Evolutionary conservation across 148 eudicot genomes (phyloP).

Genomic region (Hydrangea macrophylla): DNA sequence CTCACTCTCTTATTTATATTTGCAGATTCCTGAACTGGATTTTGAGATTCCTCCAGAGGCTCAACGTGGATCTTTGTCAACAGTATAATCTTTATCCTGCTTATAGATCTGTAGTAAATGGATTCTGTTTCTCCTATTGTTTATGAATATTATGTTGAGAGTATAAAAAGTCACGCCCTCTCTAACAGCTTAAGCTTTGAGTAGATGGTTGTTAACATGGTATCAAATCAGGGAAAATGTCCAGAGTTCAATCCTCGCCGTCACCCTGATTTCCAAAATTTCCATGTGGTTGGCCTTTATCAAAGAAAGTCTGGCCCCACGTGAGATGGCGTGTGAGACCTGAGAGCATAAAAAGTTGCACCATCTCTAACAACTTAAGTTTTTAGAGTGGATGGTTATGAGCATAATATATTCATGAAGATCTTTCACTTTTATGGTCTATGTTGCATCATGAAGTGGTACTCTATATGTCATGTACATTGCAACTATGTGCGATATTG

Average conservation of each 20-base stretch:
- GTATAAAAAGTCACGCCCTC: no score
- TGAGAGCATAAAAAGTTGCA: no score
- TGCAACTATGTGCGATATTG: background rate
- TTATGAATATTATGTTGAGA: background rate
- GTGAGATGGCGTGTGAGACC: no score
- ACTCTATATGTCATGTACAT: background rate
- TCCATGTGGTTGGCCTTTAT: no score
- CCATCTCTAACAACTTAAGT: no score
- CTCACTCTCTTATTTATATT: background rate
- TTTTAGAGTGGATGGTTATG: no score
- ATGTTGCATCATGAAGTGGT: background rate
- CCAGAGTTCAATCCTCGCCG: no score
- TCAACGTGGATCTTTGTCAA: slow-evolving; percentile 91
- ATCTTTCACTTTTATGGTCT: background rate
- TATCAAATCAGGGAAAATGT: no score
- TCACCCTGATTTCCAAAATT: no score
- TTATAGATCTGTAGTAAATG: background rate
- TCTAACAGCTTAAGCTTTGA: no score
- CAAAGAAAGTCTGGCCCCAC: no score
- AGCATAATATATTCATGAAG: background rate
- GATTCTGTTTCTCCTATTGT: background rate
- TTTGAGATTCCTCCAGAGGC: slow-evolving; percentile 98
- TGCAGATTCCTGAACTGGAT: slow-evolving; percentile 91
- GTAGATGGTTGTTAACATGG: no score
- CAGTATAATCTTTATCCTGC: slow-evolving; percentile 41